Evolutionary conservation across 768 basidiomycete species (phyloP).

Genomic region (Phanerodontia chrysosporium): DNA sequence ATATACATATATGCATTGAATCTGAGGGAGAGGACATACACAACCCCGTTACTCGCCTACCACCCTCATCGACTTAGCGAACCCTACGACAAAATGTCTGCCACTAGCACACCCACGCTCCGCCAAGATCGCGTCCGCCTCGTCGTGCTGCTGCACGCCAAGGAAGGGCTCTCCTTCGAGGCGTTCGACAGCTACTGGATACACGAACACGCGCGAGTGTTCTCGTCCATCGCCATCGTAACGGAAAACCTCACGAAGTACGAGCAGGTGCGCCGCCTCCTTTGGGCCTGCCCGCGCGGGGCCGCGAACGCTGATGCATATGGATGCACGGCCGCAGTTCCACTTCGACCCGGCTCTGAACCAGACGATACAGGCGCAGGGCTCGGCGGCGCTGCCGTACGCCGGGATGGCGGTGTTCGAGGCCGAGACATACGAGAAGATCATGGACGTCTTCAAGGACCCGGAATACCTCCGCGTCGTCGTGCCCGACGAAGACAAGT

Average conservation of each 20-base stretch:
- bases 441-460: constrained; percentile 6
- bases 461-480: constrained; percentile 17
- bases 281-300: too few species aligned
- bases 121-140: constrained; percentile 27
- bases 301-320: too few species aligned
- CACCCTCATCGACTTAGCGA: too few species aligned
- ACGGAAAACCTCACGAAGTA: constrained; percentile 32
- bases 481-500: constrained; percentile 12
- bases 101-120: not conserved
- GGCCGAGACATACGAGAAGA: constrained; percentile 8
- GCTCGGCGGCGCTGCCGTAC: constrained; percentile 19
- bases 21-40: too few species aligned
- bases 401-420: constrained; percentile 24
- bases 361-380: constrained; percentile 9
- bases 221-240: constrained; percentile 13
- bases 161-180: constrained; percentile 25
- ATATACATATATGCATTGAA: too few species aligned
- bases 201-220: not conserved
- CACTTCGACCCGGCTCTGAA: constrained; percentile 16
- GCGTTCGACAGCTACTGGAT: constrained; percentile 20
- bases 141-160: constrained; percentile 24
- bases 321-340: constrained; percentile 10
- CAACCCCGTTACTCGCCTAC: too few species aligned
- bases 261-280: constrained; percentile 26
- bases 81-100: not conserved